A percentile compares a stretch with the other conserved stretches of the same genome.
Evolutionary conservation across 148 eudicot species (phyloP).

Genomic region (Vaccinium vitisidaea): DNA sequence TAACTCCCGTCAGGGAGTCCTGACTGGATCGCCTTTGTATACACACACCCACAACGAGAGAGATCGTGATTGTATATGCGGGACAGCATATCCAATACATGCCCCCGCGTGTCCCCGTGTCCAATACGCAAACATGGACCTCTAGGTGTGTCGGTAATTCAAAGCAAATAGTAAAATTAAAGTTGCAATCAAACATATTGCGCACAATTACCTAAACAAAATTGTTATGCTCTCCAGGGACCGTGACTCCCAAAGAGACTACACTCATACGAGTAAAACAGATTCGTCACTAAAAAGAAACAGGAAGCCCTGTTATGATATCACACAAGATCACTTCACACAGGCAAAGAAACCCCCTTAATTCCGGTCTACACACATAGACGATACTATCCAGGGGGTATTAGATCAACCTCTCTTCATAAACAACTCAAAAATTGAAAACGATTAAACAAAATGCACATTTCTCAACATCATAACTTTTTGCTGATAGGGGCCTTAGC

Average conservation of each 20-base stretch:
- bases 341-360: not conserved
- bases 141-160: not conserved
- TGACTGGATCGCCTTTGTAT: too few species aligned
- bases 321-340: not conserved
- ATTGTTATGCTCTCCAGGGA: not conserved
- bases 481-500: not conserved
- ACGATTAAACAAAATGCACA: not conserved
- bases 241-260: not conserved
- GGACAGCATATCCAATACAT: too few species aligned
- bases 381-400: not conserved
- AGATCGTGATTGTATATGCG: too few species aligned
- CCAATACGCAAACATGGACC: too few species aligned
- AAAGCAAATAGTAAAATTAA: not conserved
- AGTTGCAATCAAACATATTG: conserved; percentile 3
- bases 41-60: too few species aligned
- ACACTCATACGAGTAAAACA: not conserved
- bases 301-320: not conserved
- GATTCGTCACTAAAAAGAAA: not conserved
- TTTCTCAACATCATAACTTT: not conserved
- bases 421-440: not conserved
- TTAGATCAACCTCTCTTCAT: not conserved
- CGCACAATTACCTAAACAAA: not conserved
- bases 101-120: too few species aligned
- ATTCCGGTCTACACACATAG: not conserved
- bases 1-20: too few species aligned